phyloP scores from a whole-genome alignment of 768 basidiomycete species.

The Rhodotorula toruloides region DNA sequence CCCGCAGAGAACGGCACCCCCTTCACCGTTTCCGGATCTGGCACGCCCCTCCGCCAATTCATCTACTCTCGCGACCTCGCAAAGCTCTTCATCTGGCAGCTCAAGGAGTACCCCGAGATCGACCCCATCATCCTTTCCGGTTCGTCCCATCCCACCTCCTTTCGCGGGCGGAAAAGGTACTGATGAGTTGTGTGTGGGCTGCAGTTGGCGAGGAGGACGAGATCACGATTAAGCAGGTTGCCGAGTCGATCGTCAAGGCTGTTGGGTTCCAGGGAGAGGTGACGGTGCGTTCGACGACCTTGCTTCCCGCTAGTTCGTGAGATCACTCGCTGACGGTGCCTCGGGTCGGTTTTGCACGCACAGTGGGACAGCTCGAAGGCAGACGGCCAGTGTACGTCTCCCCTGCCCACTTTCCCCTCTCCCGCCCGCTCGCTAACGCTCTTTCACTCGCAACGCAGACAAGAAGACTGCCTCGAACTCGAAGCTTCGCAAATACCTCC shows the following conservation, averaged over 20 bases:
- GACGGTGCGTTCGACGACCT: conserved; percentile 51
- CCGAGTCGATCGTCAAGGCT: conserved; percentile 81
- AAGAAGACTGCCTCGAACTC: conserved; percentile 93
- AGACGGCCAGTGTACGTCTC: conserved; percentile 87
- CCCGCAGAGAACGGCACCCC: conserved; percentile 67
- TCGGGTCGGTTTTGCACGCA: background rate
- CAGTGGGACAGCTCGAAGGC: conserved; percentile 79
- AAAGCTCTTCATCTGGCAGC: conserved; percentile 86
- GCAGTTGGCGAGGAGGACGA: conserved; percentile 84
- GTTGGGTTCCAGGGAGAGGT: conserved; percentile 74
- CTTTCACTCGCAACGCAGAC: conserved; percentile 48
- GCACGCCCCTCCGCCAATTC: conserved; percentile 91
- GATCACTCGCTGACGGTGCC: background rate
- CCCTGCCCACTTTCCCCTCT: too few species aligned
- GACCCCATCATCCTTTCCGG: conserved; percentile 83
- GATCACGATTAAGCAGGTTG: conserved; percentile 83
- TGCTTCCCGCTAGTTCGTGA: background rate
- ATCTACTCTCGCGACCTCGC: conserved; percentile 96
- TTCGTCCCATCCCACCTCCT: too few species aligned
- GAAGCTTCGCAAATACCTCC: conserved; percentile 70
- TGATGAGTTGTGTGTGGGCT: conserved; percentile 45
- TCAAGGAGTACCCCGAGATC: conserved; percentile 70
- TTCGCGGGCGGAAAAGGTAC: too few species aligned
- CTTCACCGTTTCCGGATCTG: conserved; percentile 81
- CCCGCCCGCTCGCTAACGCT: too few species aligned